Base-by-base conservation (phyloP, 2,329 filamentous ascomycete genomes). In the Monosporascus sp. region DNA sequence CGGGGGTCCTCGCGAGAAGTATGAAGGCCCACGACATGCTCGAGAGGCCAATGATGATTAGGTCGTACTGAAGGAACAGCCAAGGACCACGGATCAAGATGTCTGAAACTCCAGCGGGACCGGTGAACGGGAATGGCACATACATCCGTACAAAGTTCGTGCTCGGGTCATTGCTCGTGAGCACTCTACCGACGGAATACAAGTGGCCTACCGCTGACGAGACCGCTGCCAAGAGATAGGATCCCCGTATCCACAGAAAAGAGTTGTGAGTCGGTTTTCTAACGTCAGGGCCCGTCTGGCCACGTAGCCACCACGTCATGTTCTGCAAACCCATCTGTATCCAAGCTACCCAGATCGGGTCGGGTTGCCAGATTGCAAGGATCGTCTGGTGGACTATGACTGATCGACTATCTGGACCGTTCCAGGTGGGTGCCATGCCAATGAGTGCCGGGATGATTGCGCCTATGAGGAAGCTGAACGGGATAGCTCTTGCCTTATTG, bases 1-100 rank as follows among this genome's bases (percentile, higher is more conserved):
- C n/a, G 18, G 54, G 51, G 41, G 49, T 43, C 38, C 47, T 50
- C 47, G 47, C 50, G 37, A 62, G 52, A 47, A 62, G 45, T 5
- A 57, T n/a, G 45, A 56, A 63, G 6, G 56, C 61, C 63, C 63
- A 66, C 15, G 51, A 55, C 8, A 63, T 25, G 43, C 60, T 60
- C 43, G 63, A 56, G 15, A 60, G 20, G 18, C 56, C 52, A 38
- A 64, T 63, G 51, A 65, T 65, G 37, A 62, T 57, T 6, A 60
- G 31, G 52, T 66, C 63, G 45, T 60, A 63, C 53, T 66, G 63
- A 14, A 66, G 58, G 41, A 61, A 66, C 14, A 66, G 54, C 52
- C 62, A 64, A 17, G 63, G 54, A 2, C 63, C 59, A 4, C 54
- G 51, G 2, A 55, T 56, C 17, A 63, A 49, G n/a, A 52, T 43